A percentile compares a stretch with the other conserved stretches of the same genome.
Conservation (phyloP, 805 yeast genomes). For the Saccharomyces jurei region DNA sequence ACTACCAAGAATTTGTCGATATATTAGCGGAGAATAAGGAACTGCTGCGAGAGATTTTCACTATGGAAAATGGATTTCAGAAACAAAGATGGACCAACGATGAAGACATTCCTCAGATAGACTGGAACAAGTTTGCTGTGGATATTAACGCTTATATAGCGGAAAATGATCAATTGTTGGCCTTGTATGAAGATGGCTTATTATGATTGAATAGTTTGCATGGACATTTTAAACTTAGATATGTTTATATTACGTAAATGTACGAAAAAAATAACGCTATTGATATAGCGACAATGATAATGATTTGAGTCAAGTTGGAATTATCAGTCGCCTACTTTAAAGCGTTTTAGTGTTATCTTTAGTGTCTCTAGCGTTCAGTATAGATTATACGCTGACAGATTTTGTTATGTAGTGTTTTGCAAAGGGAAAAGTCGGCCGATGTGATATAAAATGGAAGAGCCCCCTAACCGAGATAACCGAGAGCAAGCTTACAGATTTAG, state of each 20-base stretch:
- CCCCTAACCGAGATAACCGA: neutral
- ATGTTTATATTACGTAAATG: neutral
- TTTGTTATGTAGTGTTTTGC: neutral
- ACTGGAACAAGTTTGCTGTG: conserved; percentile 24
- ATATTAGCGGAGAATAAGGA: conserved; percentile 18
- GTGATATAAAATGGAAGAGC: neutral
- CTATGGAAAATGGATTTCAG: conserved; percentile 15
- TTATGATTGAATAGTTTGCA: conserved; percentile 3
- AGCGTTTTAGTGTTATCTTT: no score
- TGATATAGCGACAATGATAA: neutral
- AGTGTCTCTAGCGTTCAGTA: no score
- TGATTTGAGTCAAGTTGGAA: neutral
- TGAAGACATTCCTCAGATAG: conserved; percentile 7
- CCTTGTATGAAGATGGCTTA: conserved; percentile 15
- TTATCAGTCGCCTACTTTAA: no score
- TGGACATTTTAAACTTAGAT: neutral
- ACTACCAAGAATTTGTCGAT: conserved; percentile 27
- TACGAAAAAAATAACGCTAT: neutral
- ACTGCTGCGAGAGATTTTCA: conserved; percentile 25
- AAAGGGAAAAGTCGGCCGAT: neutral
- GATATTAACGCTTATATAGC: conserved; percentile 19
- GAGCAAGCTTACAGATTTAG: neutral
- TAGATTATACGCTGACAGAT: neutral
- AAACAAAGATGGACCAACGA: neutral
- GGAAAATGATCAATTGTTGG: conserved; percentile 13